Base-by-base conservation (phyloP, 2,329 filamentous ascomycete genomes). In the Claviceps sorghi region DNA sequence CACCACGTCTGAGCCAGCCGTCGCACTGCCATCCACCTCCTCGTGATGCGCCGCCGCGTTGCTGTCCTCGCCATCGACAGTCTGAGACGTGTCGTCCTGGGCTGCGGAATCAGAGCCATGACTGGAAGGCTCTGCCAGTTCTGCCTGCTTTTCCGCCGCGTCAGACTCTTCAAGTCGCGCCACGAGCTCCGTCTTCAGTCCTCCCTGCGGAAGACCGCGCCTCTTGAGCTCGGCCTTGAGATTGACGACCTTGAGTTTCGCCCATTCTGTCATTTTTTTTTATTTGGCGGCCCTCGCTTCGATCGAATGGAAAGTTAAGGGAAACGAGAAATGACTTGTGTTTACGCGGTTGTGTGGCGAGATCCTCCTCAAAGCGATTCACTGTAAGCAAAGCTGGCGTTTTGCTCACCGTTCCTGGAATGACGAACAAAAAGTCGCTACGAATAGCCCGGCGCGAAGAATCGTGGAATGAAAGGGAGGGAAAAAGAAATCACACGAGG, bases 181-280 rank as follows among this genome's bases (percentile, higher is more conserved):
- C 52, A 90, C 74, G 47, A 89, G 77, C 54, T 84, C 85, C 26
- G 81, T 75, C 64, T 89, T 86, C 50, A 88, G 74, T 9, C 86
- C 86, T 26, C 78, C 78, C 55, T 81, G 77, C 6, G 80, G 71
- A 41, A 90, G 76, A n/a, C 82, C 81, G 57, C 85, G 79, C 54
- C 73, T 74, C 68, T 86, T 88, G 43, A 90, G 75, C 71, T 89
- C 84, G 22, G 79, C 79, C 67, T 83, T 85, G 54, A 91, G 76
- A 61, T 89, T 84, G 36, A 82, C 73, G 56, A 91, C 86, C 69
- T 86, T 90, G 61, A 83, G 75, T 66, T 71, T 76, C 55, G 66
- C 68, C 71, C 75, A 80, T 59, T 78, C 75, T 50, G 69, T 67
- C 73, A 75, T 77, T 56, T 54, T 68, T 52, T 13, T 19, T 47